Evolutionary conservation across 2,329 filamentous ascomycete species (phyloP), one percentile per base, ranked within the genome.

Genomic region (Neopestalotiopsis sp.): DNA sequence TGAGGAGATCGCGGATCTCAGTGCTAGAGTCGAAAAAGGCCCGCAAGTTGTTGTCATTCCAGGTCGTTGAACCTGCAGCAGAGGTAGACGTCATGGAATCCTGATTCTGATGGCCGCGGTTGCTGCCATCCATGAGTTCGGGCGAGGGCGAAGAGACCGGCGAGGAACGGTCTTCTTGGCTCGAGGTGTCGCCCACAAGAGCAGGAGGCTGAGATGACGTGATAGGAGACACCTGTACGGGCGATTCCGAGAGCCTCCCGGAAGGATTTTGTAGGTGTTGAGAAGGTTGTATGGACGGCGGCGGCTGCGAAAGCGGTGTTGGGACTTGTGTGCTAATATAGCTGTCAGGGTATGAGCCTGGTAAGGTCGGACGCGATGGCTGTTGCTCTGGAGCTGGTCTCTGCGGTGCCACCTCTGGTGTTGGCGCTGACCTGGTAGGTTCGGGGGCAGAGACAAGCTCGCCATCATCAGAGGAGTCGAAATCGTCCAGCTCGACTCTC

Each of bases 21-120:
- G 91, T 91, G 70, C 94, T 90, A 73, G 96, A 94, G 73, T 98
- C 95, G 75, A 98, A 92, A 81, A 98, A 99, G 14, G 93, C 91
- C 69, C 94, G 90, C 34, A 99, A 87, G 74, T 90, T 93, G 68
- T 90, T 86, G 79, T 98, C 95, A 71, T 94, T 95, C 96, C 96
- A 99, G 0, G 90, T 89, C 32, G 91, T 86, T 24, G 87, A 86
- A 17, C 85, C 84, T 17, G 87, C 84, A 30, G 88, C 86, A 34
- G 88, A 86, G 4, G 84, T 86, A 28, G 88, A 87, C 45, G 87
- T 86, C 65, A 83, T 82, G 5, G 85, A 85, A 67, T 85, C 84
- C 75, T 82, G 82, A 40, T 84, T 76, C 70, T 80, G 75, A 74
- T 84, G 80, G 13, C 72, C 80, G 71, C 75, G 81, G 42, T 84